Evolutionary conservation across 371 early-diverging fungal species (phyloP).

Genomic region (Mucor lusitanicus): DNA sequence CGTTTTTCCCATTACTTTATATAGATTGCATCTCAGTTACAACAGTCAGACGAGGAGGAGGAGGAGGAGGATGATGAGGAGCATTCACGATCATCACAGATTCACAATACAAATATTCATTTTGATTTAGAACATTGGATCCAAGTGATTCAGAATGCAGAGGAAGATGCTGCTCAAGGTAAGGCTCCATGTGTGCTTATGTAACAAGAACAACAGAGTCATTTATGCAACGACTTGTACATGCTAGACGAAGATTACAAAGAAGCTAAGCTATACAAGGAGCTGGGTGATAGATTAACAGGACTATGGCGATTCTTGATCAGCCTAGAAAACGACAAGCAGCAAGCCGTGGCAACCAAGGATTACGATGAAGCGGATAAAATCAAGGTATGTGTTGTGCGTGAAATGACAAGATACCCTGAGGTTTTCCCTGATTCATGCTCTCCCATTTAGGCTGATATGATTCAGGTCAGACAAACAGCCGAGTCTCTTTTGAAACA

Average conservation of each 20-base stretch:
- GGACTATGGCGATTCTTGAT: conserved; percentile 55
- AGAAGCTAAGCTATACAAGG: conserved; percentile 61
- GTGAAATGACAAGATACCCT: background rate
- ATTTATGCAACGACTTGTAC: background rate
- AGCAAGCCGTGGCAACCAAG: conserved; percentile 62
- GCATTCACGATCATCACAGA: conserved; percentile 11
- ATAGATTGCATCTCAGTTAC: background rate
- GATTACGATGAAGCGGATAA: conserved; percentile 79
- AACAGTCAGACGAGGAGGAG: background rate
- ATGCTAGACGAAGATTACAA: conserved; percentile 52
- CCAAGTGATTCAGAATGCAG: conserved; percentile 37
- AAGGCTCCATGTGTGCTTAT: background rate
- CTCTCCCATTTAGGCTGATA: conserved; percentile 18
- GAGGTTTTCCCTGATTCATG: background rate
- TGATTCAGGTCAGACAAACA: conserved; percentile 18
- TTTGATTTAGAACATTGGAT: conserved; percentile 44
- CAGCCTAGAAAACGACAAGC: conserved; percentile 57
- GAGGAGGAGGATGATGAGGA: background rate
- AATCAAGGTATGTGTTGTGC: conserved; percentile 58
- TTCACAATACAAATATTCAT: conserved; percentile 12
- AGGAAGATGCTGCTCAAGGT: conserved; percentile 46
- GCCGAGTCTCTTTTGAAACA: conserved; percentile 22
- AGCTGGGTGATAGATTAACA: conserved; percentile 34
- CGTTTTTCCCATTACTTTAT: background rate
- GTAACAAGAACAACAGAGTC: background rate